These are phyloP conservation scores for Malassezia nana DNA, from an alignment of 1,284 basidiomycete genomes.

Conservation along the genomic window DNA sequence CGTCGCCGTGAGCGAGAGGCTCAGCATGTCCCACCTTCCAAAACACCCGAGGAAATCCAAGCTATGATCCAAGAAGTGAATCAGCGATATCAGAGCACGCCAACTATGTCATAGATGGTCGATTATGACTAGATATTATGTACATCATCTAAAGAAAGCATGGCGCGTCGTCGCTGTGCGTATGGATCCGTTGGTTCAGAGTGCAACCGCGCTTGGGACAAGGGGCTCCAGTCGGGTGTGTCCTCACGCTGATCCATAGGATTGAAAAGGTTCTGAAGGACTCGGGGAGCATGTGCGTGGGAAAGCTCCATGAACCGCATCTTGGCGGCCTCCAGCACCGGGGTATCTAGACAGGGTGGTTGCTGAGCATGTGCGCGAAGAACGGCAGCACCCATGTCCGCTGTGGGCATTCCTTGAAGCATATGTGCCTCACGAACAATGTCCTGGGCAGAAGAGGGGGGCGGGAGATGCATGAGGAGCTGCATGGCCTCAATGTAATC, in stretches of 20 bases:
- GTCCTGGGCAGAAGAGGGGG: neutral
- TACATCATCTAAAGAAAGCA: constrained; percentile 14
- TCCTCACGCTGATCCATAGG: neutral
- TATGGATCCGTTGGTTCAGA: neutral
- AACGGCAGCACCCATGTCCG: neutral
- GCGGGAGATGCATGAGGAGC: constrained; percentile 25
- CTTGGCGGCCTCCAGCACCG: neutral
- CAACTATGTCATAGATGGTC: neutral
- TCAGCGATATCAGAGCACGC: neutral
- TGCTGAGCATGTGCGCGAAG: neutral
- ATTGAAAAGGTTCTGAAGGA: neutral
- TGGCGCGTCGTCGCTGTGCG: constrained; percentile 7
- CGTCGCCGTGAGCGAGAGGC: constrained; percentile 76
- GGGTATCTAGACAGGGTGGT: neutral
- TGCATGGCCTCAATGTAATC: constrained; percentile 33
- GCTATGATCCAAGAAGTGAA: neutral
- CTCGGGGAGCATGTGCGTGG: neutral
- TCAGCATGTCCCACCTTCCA: constrained; percentile 57
- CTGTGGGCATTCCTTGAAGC: neutral
- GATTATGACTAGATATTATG: neutral
- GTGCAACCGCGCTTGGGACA: constrained; percentile 5
- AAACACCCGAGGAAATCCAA: neutral
- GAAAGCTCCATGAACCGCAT: neutral
- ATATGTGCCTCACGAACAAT: constrained; percentile 1
- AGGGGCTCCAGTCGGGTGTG: constrained; percentile 6